Evolutionary conservation across 2,329 filamentous ascomycete genomes (phyloP), one percentile per base, ranked within the genome.

Genomic region (Aspergillus niger): DNA sequence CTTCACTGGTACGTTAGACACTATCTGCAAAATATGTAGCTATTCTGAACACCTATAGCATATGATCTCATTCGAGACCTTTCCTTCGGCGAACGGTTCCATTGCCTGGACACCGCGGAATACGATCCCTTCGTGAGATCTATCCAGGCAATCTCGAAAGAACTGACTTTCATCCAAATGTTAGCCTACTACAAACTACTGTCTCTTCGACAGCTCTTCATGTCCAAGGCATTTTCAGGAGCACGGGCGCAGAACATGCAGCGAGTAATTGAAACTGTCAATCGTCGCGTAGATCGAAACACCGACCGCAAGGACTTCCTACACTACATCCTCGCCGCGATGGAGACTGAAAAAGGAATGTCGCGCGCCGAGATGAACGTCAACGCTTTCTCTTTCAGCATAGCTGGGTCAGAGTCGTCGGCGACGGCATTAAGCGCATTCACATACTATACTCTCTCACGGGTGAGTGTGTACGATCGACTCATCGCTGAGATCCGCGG

Each of bases 401-500:
- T 58, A 5, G 49, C 57, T 10, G 57, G 57, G 1, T 43, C 36
- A 3, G 57, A 58, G 50, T 28, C 49, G 3, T 26, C 55, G 0
- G 44, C 55, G 17, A 52, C 55, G 0, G 49, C 63, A 10, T 52
- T 72, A 2, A 61, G 60, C 3, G 65, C 59, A 8, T 47, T 67
- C 1, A 66, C 65, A 7, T 74, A 65, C 48, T 69, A 68, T 32
- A 65, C 75, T 8, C 56, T 71, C 20, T 60, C 62, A 20, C 61
- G 67, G 28, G 65, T 56, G 2, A 60, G 62, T 2, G 64, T 60
- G n/a, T 65, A 70, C 38, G 39, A 51, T 1, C 65, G 64, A 13
- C 43, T 74, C 10, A 48, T 67, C 2, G 3, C 36, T 5, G 74
- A 75, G 51, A 68, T 76, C 7, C 67, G 72, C 3, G 20, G 13